phyloP scores from a whole-genome alignment of 2,329 filamentous ascomycete species.

The Pseudocercospora musae region DNA sequence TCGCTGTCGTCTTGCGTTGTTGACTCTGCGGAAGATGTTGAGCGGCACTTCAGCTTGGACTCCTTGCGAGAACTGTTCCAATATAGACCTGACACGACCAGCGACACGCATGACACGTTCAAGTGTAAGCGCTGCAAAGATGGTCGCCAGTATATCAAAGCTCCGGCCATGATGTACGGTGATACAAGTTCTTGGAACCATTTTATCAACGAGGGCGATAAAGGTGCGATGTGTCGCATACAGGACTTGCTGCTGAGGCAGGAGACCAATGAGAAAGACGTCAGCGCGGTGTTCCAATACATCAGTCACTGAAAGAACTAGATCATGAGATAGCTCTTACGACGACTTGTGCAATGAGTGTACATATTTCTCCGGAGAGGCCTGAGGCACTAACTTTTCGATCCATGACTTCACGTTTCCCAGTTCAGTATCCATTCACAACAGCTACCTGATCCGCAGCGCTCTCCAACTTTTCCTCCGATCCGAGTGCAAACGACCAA shows the following conservation, averaged over 20 bases:
- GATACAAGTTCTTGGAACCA: conserved; percentile 99
- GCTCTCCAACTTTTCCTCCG: not conserved
- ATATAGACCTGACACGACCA: conserved; percentile 77
- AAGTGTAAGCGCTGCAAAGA: conserved; percentile 90
- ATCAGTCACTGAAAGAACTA: conserved; percentile 69
- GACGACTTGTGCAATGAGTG: not conserved
- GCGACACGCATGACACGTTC: conserved; percentile 97
- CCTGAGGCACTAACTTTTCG: not conserved
- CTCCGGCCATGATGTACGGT: conserved; percentile 91
- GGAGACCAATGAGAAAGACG: conserved; percentile 72
- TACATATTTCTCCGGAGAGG: not conserved
- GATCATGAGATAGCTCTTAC: not conserved
- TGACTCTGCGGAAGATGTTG: conserved; percentile 93
- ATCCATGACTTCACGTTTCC: not conserved
- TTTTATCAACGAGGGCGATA: conserved; percentile 72
- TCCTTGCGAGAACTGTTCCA: conserved; percentile 90
- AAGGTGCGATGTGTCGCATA: conserved; percentile 66
- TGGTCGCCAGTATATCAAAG: conserved; percentile 82
- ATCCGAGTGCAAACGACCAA: not conserved
- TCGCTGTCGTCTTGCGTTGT: conserved; percentile 94
- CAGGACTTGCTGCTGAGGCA: conserved; percentile 89
- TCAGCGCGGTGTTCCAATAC: conserved; percentile 97
- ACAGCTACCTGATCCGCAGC: not conserved
- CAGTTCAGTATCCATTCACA: no score
- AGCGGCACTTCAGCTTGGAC: conserved; percentile 91